Percentiles rank a stretch among this genome's conserved stretches.
Conservation (phyloP, 108 stramenopile species). For the Skeletonema grethae region DNA sequence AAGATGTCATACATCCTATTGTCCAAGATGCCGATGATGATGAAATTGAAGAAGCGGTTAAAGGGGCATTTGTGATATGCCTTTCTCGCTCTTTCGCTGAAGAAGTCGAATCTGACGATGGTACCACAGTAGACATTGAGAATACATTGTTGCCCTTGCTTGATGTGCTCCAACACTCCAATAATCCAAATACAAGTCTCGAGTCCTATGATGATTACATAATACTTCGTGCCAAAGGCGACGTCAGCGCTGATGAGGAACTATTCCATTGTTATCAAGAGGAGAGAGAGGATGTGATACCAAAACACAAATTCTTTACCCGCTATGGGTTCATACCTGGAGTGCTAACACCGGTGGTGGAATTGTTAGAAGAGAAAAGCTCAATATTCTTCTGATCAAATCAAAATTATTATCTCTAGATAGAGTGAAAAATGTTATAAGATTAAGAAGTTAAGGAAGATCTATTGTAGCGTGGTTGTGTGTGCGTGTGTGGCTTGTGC, state of each 20-base stretch:
- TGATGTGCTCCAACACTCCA: conserved; percentile 76
- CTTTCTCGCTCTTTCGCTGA: conserved; percentile 76
- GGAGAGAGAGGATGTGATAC: conserved; percentile 76
- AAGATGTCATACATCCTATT: conserved; percentile 47
- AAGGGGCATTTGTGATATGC: conserved; percentile 68
- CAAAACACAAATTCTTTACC: conserved; percentile 75
- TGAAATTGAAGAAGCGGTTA: conserved; percentile 59
- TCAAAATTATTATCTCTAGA: background rate
- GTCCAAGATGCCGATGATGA: conserved; percentile 24
- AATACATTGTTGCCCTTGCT: conserved; percentile 63
- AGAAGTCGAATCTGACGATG: conserved; percentile 51
- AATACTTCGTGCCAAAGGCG: conserved; percentile 58
- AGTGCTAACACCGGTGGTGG: conserved; percentile 55
- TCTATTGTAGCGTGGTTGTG: background rate
- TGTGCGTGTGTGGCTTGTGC: background rate
- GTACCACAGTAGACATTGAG: conserved; percentile 40
- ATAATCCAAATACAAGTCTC: conserved; percentile 62
- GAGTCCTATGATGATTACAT: conserved; percentile 59
- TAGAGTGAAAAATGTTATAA: background rate
- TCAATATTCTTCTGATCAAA: conserved; percentile 55
- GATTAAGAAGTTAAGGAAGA: background rate
- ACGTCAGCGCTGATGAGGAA: conserved; percentile 60
- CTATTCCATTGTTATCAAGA: conserved; percentile 74
- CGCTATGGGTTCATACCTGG: conserved; percentile 83
- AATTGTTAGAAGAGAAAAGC: conserved; percentile 63